Conservation (phyloP, 768 basidiomycete species). For the Leccinum subgranulosum region DNA sequence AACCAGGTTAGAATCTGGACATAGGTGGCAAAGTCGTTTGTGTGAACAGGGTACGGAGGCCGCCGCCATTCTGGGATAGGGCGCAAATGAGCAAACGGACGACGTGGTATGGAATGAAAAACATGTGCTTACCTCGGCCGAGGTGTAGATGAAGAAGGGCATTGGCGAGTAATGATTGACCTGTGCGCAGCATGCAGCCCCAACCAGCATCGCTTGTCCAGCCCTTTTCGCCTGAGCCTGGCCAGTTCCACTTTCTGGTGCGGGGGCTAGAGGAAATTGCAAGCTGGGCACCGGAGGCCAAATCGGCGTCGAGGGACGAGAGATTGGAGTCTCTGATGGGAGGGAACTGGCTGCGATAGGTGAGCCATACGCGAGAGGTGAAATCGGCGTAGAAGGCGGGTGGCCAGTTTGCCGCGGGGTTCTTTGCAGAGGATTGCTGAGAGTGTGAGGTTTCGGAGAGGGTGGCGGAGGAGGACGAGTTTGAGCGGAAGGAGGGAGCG, state of each 20-base stretch:
- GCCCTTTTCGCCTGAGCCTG: conserved; percentile 62
- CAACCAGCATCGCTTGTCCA: conserved; percentile 86
- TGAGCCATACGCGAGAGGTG: conserved; percentile 84
- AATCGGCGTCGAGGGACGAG: conserved; percentile 38
- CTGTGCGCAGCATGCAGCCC: conserved; percentile 91
- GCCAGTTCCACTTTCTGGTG: conserved; percentile 61
- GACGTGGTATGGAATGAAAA: background rate
- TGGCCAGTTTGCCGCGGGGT: conserved; percentile 57
- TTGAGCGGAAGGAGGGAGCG: conserved; percentile 43
- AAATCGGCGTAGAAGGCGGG: conserved; percentile 87
- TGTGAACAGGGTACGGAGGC: conserved; percentile 57
- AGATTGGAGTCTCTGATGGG: conserved; percentile 70
- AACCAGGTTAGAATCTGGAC: conserved; percentile 95
- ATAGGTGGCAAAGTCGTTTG: conserved; percentile 77
- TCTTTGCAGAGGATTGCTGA: conserved; percentile 31
- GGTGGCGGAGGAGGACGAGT: conserved; percentile 38
- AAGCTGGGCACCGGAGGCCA: conserved; percentile 29
- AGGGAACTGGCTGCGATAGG: conserved; percentile 84
- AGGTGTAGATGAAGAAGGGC: conserved; percentile 74
- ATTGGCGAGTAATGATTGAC: conserved; percentile 80
- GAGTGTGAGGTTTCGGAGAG: conserved; percentile 37
- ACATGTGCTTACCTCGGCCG: conserved; percentile 53
- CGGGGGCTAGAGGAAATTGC: conserved; percentile 42
- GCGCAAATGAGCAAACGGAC: conserved; percentile 7
- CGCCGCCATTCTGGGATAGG: conserved; percentile 72